Evolutionary conservation across 306 rosid species (phyloP), one percentile per base, ranked within the genome.

Genomic region (Malus fusca): DNA sequence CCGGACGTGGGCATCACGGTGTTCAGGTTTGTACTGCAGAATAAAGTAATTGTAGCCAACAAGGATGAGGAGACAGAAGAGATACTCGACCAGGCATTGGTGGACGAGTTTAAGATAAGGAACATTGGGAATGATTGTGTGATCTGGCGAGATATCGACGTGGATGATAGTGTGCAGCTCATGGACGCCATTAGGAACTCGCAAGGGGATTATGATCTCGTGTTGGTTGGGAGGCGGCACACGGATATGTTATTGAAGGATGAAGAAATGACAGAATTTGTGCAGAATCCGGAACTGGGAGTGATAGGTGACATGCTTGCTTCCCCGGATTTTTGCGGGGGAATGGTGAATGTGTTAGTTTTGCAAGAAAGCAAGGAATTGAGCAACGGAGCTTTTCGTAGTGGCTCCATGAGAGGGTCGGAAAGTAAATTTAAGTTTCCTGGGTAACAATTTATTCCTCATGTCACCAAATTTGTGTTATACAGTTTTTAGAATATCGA

Each of bases 251-350:
- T 43, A 12, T 21, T 79, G 8, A 60, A 53, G 0, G 90, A 88
- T 51, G 87, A 78, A 33, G 87, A 83, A 31, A 88, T 90, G 90
- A 1, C 76, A 1, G 78, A 17, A n/a, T 83, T 90, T 5, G 73
- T 88, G 69, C 89, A 86, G 62, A 81, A 83, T 75, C 70, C 69
- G 2, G 87, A 83, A 43, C 82, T 88, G 18, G 92, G 96, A 5
- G 22, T 86, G 62, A 56, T 83, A 14, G 92, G 91, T 0, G 92
- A 88, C 48, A 80, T 85, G 88, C 76, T 88, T 58, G 80, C 88
- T 1, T 86, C 92, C 1, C 4, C 74, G 2, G 90, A 90, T n/a
- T 86, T 86, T 33, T 86, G 84, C 68, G 44, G 79, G 9, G 91
- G 88, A 0, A 78, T 6, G 73, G 81, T 73, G 69, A 74, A 88